These are phyloP conservation scores for Alternaria gaisen DNA, from an alignment of 2,329 filamentous ascomycete genomes.

Conservation along the genomic window DNA sequence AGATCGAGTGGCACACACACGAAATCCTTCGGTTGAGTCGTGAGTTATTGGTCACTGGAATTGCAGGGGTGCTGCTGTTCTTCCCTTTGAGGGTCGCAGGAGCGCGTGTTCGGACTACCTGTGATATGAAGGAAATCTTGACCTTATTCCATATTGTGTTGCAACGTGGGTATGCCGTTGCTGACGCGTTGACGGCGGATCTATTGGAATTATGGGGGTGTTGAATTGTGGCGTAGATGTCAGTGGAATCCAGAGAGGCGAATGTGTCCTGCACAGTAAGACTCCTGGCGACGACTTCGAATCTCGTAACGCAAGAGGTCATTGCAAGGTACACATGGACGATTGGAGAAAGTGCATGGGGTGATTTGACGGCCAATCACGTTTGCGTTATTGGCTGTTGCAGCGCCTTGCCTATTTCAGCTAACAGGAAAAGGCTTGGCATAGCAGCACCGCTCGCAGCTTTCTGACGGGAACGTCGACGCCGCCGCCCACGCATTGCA, in stretches of 20 bases:
- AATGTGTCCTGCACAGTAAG: not conserved
- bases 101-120: conserved; percentile 23
- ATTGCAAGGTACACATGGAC: too few species aligned
- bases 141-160: conserved; percentile 18
- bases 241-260: not conserved
- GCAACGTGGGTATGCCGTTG: conserved; percentile 30
- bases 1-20: conserved; percentile 27
- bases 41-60: conserved; percentile 24
- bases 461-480: conserved; percentile 27
- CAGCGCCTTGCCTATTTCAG: conserved; percentile 5
- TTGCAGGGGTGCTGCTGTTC: conserved; percentile 34
- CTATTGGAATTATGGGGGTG: conserved; percentile 25
- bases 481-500: conserved; percentile 30
- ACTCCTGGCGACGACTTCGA: not conserved
- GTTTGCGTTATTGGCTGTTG: not conserved
- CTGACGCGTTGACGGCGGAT: conserved; percentile 25
- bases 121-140: conserved; percentile 20
- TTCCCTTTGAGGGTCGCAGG: conserved; percentile 42
- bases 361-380: not conserved
- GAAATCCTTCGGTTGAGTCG: conserved; percentile 31
- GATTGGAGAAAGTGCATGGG: not conserved
- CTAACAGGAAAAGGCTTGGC: conserved; percentile 13
- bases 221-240: not conserved
- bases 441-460: conserved; percentile 25
- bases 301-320: not conserved